Conservation (phyloP, 2,329 filamentous ascomycete genomes). For the Cucurbitaria berberidis region DNA sequence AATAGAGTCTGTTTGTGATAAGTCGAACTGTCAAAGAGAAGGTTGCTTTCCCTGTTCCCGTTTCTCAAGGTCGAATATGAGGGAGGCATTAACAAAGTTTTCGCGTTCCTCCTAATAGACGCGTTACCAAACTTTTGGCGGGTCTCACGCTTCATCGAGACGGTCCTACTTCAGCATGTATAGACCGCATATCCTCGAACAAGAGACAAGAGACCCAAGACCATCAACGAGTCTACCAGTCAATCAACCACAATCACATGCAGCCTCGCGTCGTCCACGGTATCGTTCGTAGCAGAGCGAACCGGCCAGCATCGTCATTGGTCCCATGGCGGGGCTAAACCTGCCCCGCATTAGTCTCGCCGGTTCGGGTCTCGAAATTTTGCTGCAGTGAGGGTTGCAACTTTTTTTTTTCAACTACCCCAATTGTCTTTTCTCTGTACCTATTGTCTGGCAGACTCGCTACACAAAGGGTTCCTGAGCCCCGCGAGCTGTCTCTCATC, state of each 20-base stretch:
- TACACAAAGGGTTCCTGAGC: conserved; percentile 39
- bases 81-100: no score
- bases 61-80: no score
- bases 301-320: neutral
- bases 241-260: no score
- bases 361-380: neutral
- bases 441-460: conserved; percentile 43
- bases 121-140: no score
- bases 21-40: neutral
- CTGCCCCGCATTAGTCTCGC: neutral
- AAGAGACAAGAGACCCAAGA: neutral
- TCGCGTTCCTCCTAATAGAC: no score
- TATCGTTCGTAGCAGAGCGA: no score
- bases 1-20: neutral
- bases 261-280: no score
- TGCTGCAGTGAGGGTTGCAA: conserved; percentile 4
- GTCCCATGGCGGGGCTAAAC: neutral
- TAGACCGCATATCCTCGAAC: neutral
- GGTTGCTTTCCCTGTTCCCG: neutral
- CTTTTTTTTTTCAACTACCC: conserved; percentile 19
- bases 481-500: conserved; percentile 42
- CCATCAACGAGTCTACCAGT: no score
- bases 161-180: neutral
- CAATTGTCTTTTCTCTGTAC: conserved; percentile 29
- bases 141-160: neutral